Conservation (phyloP, 2,329 filamentous ascomycete species). For the Neofusicoccum kwambonambiense region DNA sequence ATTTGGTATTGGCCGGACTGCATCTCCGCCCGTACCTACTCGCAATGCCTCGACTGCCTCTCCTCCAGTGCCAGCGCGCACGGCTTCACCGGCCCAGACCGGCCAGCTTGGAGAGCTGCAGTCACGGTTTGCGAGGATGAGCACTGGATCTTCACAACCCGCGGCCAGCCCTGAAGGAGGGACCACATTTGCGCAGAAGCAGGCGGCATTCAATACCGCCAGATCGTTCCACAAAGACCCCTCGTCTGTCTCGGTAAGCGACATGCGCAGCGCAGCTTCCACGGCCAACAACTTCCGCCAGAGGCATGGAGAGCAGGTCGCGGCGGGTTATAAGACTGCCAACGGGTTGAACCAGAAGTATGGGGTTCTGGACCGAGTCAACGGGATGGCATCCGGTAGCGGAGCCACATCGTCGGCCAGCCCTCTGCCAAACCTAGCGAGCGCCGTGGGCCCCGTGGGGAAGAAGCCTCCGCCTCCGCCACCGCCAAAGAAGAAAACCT, state of each 20-base stretch:
- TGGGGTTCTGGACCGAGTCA: conserved; percentile 52
- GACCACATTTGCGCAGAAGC: conserved; percentile 63
- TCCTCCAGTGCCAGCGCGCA: conserved; percentile 27
- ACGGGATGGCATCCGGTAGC: conserved; percentile 33
- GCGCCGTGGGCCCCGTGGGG: conserved; percentile 27
- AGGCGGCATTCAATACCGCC: conserved; percentile 61
- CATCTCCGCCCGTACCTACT: conserved; percentile 32
- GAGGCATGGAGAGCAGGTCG: conserved; percentile 67
- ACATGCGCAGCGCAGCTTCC: conserved; percentile 57
- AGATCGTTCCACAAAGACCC: conserved; percentile 60
- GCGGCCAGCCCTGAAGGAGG: conserved; percentile 43
- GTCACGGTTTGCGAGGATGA: conserved; percentile 57
- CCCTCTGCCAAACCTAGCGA: neutral
- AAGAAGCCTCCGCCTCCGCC: conserved; percentile 60
- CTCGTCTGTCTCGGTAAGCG: conserved; percentile 59
- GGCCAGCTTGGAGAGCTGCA: conserved; percentile 65
- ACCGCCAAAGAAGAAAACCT: conserved; percentile 54
- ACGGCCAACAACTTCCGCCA: conserved; percentile 70
- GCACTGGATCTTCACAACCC: conserved; percentile 33
- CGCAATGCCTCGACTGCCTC: conserved; percentile 29
- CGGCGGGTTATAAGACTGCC: conserved; percentile 58
- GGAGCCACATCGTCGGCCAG: conserved; percentile 22
- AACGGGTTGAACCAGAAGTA: conserved; percentile 62
- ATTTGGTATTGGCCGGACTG: conserved; percentile 64
- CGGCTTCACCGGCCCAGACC: conserved; percentile 22